phyloP scores from a whole-genome alignment of 2,329 filamentous ascomycete genomes.

The Cercospora janseana region DNA sequence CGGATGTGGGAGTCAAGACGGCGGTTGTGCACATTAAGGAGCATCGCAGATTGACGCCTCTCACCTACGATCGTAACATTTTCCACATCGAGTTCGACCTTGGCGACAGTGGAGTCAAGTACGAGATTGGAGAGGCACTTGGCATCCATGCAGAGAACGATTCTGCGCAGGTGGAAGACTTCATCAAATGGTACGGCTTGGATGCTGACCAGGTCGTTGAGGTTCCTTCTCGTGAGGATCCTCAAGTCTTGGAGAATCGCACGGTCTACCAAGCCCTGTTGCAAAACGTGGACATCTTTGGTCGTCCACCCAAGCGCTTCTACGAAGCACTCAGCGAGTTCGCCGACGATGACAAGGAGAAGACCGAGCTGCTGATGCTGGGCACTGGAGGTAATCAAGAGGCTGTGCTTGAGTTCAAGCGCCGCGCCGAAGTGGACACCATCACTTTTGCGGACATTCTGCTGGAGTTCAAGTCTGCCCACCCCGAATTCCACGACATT shows the following conservation, averaged over 20 bases:
- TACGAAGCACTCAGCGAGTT: constrained; percentile 90
- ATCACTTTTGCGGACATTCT: constrained; percentile 88
- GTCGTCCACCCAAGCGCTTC: constrained; percentile 94
- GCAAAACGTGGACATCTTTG: constrained; percentile 95
- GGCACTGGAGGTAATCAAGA: constrained; percentile 62
- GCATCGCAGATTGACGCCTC: constrained; percentile 86
- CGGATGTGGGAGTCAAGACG: constrained; percentile 83
- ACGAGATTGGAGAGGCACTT: constrained; percentile 95
- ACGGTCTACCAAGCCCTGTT: constrained; percentile 89
- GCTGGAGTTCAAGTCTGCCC: constrained; percentile 84
- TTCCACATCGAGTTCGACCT: constrained; percentile 99
- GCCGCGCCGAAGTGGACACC: constrained; percentile 84
- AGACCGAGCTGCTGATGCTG: constrained; percentile 73
- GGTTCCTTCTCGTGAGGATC: constrained; percentile 79
- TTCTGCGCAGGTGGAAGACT: constrained; percentile 70
- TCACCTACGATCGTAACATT: constrained; percentile 93
- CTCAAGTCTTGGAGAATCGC: constrained; percentile 72
- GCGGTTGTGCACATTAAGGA: constrained; percentile 87
- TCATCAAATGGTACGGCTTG: constrained; percentile 87
- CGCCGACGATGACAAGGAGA: constrained; percentile 77
- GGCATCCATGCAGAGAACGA: constrained; percentile 97
- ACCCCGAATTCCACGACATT: constrained; percentile 83
- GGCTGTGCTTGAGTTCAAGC: constrained; percentile 87
- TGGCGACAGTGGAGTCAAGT: constrained; percentile 83
- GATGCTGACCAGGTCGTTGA: constrained; percentile 82